These are phyloP conservation scores for Plasmodium vivax DNA, from an alignment of 169 alveolate genomes.

Conservation along the genomic window DNA sequence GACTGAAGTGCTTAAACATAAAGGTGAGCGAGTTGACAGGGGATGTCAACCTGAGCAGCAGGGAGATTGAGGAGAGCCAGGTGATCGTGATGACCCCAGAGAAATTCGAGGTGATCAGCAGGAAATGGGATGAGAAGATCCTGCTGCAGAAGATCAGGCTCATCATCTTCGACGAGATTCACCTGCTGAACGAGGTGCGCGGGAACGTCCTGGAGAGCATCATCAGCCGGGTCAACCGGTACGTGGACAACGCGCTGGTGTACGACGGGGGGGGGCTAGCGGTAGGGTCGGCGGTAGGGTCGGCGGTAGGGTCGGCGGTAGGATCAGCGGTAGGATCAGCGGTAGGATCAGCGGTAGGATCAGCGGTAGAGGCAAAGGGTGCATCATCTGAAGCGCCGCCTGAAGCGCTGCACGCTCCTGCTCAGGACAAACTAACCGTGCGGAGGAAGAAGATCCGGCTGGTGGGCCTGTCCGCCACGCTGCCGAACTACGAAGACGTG, in stretches of 20 bases:
- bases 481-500: constrained; percentile 99
- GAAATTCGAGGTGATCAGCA: constrained; percentile 99
- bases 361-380: neutral
- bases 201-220: constrained; percentile 99
- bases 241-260: constrained; percentile 76
- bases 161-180: constrained; percentile 99
- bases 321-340: no score
- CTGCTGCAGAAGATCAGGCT: constrained; percentile 93
- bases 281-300: neutral
- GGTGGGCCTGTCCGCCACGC: constrained; percentile 99
- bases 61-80: constrained; percentile 97
- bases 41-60: constrained; percentile 94
- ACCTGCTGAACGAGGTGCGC: constrained; percentile 98
- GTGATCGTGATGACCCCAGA: constrained; percentile 99
- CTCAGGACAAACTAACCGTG: neutral
- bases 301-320: neutral
- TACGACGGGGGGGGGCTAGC: constrained; percentile 86
- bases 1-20: constrained; percentile 89
- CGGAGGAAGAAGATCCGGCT: constrained; percentile 75
- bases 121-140: constrained; percentile 97
- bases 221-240: constrained; percentile 97
- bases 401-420: neutral
- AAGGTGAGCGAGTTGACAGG: constrained; percentile 97
- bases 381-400: no score
- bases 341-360: no score